Percentiles rank a stretch among this genome's conserved stretches.
phyloP scores from a whole-genome alignment of 2,329 filamentous ascomycete genomes.

The Phialocephala sp. region DNA sequence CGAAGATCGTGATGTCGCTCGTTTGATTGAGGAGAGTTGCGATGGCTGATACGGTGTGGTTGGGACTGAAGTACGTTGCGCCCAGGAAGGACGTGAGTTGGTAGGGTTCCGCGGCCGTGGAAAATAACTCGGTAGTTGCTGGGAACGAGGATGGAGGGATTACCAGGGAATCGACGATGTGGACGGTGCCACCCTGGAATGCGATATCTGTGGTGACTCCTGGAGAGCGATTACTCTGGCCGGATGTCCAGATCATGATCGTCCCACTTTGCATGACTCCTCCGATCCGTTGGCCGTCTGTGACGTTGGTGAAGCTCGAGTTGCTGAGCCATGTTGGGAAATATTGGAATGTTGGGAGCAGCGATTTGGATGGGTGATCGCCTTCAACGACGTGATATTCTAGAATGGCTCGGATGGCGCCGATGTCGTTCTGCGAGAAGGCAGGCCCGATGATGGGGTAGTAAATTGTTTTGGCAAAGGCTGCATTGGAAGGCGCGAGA shows the following conservation, averaged over 20 bases:
- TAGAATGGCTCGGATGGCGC: conserved; percentile 39
- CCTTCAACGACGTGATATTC: conserved; percentile 38
- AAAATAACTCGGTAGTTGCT: conserved; percentile 37
- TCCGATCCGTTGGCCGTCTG: conserved; percentile 51
- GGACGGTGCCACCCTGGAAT: conserved; percentile 54
- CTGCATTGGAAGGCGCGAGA: conserved; percentile 41
- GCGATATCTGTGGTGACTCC: conserved; percentile 45
- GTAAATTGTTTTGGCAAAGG: conserved; percentile 41
- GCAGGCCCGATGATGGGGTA: conserved; percentile 29
- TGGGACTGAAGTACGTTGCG: conserved; percentile 34
- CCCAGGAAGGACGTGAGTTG: conserved; percentile 45
- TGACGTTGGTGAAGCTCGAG: conserved; percentile 51
- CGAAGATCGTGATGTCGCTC: conserved; percentile 56
- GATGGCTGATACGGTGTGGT: conserved; percentile 32
- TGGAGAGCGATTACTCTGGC: conserved; percentile 18
- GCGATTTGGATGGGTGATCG: conserved; percentile 25
- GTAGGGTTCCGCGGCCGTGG: conserved; percentile 39
- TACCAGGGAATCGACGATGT: conserved; percentile 56
- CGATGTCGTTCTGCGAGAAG: conserved; percentile 40
- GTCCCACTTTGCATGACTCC: conserved; percentile 20
- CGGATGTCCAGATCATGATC: conserved; percentile 17
- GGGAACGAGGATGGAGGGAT: conserved; percentile 49
- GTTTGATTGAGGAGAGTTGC: conserved; percentile 46
- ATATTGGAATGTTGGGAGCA: conserved; percentile 46
- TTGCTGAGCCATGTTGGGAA: conserved; percentile 49